Evolutionary conservation across 805 yeast species (phyloP), one percentile per base, ranked within the genome.

Genomic region (Candida jianshihensis): DNA sequence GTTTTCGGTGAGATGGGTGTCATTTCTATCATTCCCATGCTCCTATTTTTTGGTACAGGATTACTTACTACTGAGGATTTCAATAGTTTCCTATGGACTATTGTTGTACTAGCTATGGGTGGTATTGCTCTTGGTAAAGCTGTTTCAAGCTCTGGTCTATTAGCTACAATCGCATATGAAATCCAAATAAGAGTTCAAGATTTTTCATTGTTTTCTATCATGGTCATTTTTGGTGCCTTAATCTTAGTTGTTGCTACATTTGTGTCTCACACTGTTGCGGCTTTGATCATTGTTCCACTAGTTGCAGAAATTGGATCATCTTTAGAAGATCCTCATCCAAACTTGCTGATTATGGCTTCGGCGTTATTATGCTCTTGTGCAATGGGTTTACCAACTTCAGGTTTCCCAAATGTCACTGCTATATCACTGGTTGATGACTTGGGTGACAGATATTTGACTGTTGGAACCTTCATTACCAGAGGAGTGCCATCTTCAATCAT

Each of bases 391-490:
- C 97, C 98, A 20, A 92, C 97, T 0, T 84, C 95, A 3, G 97
- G 98, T 0, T 90, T 92, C 68, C 98, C 98, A 5, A 92, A 92
- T 51, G 96, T 92, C 25, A 88, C 97, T 0, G 98, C 97, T 0
- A 87, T 92, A 43, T 88, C 97, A 40, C 77, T 88, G 77, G 79
- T 89, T 6, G 95, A 92, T 57, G 96, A 86, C 51, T 72, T 89
- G 29, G 97, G 97, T 9, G 81, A 81, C 38, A 87, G 95, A 15
- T 92, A 92, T 54, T 64, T 92, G 49, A 81, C 88, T 1, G 97
- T 89, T 13, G 73, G 78, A 13, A 83, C 84, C 24, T 92, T 92
- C 53, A 86, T 92, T 31, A 80, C 83, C 11, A 71, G 94, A 41
- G 98, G 98, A 56, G 87, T 90, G 8, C 96, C 96, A 9, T 72